Evolutionary conservation across 768 basidiomycete genomes (phyloP).

Genomic region (Crepidotus variabilis): DNA sequence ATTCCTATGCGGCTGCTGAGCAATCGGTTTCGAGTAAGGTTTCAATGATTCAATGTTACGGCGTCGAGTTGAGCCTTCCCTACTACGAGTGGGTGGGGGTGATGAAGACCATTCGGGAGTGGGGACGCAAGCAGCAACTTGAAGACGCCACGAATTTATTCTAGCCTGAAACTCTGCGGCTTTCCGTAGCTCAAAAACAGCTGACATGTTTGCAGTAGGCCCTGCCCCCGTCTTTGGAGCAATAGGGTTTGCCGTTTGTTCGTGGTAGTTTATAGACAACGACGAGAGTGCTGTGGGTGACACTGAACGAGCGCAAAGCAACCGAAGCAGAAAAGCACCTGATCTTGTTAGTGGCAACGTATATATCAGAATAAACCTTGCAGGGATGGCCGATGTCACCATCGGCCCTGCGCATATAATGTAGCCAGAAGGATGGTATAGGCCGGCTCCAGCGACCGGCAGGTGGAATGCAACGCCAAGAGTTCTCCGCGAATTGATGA

Average conservation of each 20-base stretch:
- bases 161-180: background rate
- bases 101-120: conserved; percentile 26
- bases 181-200: background rate
- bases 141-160: conserved; percentile 63
- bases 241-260: background rate
- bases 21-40: background rate
- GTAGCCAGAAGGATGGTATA: too few species aligned
- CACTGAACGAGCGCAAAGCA: too few species aligned
- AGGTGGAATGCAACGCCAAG: too few species aligned
- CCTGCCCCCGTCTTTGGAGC: background rate
- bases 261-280: background rate
- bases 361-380: too few species aligned
- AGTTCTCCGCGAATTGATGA: too few species aligned
- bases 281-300: too few species aligned
- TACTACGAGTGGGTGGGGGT: background rate
- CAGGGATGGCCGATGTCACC: too few species aligned
- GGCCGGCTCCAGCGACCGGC: too few species aligned
- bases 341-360: too few species aligned
- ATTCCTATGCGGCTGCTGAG: background rate
- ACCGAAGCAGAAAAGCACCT: too few species aligned
- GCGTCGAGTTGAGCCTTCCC: background rate
- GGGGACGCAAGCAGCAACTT: conserved; percentile 82
- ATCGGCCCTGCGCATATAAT: too few species aligned
- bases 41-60: background rate
- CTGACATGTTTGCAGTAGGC: background rate